A percentile compares a stretch with the other conserved stretches of the same genome.
These are phyloP conservation scores for Neofusicoccum ribis DNA, from an alignment of 2,329 filamentous ascomycete species.

Conservation along the genomic window DNA sequence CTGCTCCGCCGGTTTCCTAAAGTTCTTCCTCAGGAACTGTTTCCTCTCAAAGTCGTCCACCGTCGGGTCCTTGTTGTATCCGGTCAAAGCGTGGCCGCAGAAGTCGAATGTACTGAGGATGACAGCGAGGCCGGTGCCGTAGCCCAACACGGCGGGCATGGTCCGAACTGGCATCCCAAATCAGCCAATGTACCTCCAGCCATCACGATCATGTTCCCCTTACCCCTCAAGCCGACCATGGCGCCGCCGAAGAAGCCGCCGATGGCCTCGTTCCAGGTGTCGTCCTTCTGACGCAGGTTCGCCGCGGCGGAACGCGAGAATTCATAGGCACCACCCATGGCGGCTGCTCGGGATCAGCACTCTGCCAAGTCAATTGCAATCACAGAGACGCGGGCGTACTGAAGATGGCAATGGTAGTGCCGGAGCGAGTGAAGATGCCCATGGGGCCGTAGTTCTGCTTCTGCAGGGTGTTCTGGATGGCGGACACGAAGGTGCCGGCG, in stretches of 20 bases:
- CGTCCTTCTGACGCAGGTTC: slow-evolving; percentile 84
- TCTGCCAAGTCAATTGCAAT: slow-evolving; percentile 28
- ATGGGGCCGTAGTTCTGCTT: slow-evolving; percentile 79
- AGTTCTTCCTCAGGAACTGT: slow-evolving; percentile 70
- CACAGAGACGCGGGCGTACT: slow-evolving; percentile 49
- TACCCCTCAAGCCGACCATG: slow-evolving; percentile 72
- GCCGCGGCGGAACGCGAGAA: slow-evolving; percentile 76
- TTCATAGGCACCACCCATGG: slow-evolving; percentile 72
- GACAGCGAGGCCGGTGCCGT: slow-evolving; percentile 60
- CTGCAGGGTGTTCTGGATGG: slow-evolving; percentile 82
- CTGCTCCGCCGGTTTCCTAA: slow-evolving; percentile 73
- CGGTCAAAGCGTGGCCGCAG: slow-evolving; percentile 63
- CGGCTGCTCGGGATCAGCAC: slow-evolving; percentile 51
- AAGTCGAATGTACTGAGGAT: slow-evolving; percentile 66
- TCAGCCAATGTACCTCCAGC: neutral
- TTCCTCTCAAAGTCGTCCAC: slow-evolving; percentile 76
- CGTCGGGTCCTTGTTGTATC: slow-evolving; percentile 55
- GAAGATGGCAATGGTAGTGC: slow-evolving; percentile 69
- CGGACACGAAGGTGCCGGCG: slow-evolving; percentile 70
- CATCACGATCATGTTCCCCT: slow-evolving; percentile 28
- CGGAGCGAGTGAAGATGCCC: slow-evolving; percentile 78
- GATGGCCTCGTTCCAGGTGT: slow-evolving; percentile 71
- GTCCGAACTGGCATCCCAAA: slow-evolving; percentile 54
- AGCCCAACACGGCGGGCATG: slow-evolving; percentile 69
- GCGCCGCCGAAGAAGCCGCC: slow-evolving; percentile 76